These are phyloP conservation scores for Microascus cirrosus DNA, from an alignment of 2,329 filamentous ascomycete genomes.

Conservation along the genomic window DNA sequence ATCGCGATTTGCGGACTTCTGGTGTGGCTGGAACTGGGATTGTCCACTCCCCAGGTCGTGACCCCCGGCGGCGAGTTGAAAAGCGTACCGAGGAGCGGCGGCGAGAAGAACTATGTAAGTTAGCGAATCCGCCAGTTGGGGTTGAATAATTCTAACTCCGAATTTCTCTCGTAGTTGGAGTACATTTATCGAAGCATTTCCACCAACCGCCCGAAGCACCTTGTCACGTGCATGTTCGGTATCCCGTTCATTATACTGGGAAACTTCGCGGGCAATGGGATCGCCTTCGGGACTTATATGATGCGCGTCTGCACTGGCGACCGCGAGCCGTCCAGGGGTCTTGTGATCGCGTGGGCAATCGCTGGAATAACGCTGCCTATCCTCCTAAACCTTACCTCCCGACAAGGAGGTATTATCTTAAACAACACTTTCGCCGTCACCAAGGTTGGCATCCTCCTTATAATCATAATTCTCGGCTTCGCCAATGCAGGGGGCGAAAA, in stretches of 20 bases:
- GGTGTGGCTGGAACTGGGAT: slow-evolving; percentile 31
- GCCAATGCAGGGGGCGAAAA: slow-evolving; percentile 12
- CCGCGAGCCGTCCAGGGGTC: slow-evolving; percentile 24
- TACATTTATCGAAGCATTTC: not conserved
- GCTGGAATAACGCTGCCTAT: slow-evolving; percentile 27
- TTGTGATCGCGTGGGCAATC: slow-evolving; percentile 23
- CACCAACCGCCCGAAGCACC: slow-evolving; percentile 9
- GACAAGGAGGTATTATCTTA: slow-evolving; percentile 35
- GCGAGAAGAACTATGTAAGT: slow-evolving; percentile 31
- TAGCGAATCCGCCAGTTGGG: too few species aligned
- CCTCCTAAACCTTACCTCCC: slow-evolving; percentile 33
- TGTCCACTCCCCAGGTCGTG: slow-evolving; percentile 27
- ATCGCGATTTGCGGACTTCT: slow-evolving; percentile 23
- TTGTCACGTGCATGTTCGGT: slow-evolving; percentile 32
- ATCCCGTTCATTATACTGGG: slow-evolving; percentile 31
- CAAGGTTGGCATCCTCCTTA: slow-evolving; percentile 22
- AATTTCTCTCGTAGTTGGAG: not conserved
- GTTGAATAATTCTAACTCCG: too few species aligned
- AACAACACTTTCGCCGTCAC: slow-evolving; percentile 37
- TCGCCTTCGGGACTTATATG: slow-evolving; percentile 28
- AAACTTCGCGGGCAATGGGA: slow-evolving; percentile 35
- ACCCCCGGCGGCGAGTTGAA: slow-evolving; percentile 13
- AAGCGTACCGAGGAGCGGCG: slow-evolving; percentile 29
- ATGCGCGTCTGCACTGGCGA: slow-evolving; percentile 17
- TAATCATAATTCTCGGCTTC: slow-evolving; percentile 32